Base-by-base conservation (phyloP, 345 rosid species). In the Rubroshorea leprosula region DNA sequence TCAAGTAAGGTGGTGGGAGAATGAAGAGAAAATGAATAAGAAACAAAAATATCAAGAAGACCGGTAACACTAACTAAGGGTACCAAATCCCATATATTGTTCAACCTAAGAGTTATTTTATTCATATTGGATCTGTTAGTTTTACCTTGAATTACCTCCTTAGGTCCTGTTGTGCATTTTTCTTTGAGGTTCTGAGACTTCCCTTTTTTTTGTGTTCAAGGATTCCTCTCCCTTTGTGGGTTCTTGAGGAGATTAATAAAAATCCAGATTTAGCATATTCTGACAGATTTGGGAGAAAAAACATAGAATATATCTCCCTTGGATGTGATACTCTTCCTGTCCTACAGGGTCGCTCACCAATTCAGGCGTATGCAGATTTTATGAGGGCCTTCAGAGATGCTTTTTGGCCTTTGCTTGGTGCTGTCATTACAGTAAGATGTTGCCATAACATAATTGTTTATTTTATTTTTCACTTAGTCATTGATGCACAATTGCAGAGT, bases 281-380 rank as follows among this genome's bases (percentile, higher is more conserved):
- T 44, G 83, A 81, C 63, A 59, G 71, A 68, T 76, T 68, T 23
- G 86, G 83, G 6, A 73, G 79, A 66, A 76, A 81, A 61, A 81
- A 67, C 53, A 54, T 35, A 54, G 83, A 81, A 60, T 81, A 69
- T 49, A 67, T 81, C 56, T 81, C 86, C 61, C 65, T 81, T 23
- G 86, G 86, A 23, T 81, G 86, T 57, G 86, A 81, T 63, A 58
- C 9, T 29, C 73, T 81, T 19, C 83, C 86, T 55, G 76, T 81
- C 27, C 56, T 81, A 61, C 56, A 10, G 23, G 86, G 86, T 22
- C 63, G 83, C 39, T 73, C 86, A 13, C 86, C 86, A 20, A 51
- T 81, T 35, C 86, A 78, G 68, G 77, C 73, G 18, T 81, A 81
- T 57, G 23, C 79, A 35, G 80, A 81, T 76, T 81, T 73, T 49